Percentiles rank a stretch among this genome's conserved stretches.
Conservation (phyloP, 2,329 filamentous ascomycete genomes). For the Diaporthe ilicicola region DNA sequence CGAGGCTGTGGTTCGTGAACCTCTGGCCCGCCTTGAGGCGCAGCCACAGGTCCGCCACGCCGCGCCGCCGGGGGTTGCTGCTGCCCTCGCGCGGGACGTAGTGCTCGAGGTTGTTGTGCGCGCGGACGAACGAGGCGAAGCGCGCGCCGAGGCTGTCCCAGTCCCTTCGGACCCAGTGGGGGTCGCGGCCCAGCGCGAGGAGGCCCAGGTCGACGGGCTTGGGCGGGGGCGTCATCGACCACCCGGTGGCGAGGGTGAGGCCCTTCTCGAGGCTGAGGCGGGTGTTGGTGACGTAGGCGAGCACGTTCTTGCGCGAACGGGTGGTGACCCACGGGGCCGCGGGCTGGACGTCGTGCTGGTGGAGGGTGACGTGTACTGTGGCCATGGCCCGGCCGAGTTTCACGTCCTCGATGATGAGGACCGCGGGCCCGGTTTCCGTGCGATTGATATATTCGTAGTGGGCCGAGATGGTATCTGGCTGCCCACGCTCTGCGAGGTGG, state of each 20-base stretch:
- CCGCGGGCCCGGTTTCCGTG: background rate
- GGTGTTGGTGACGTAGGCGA: slow-evolving; percentile 4
- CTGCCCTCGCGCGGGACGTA: slow-evolving; percentile 1
- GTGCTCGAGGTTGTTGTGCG: slow-evolving; percentile 3
- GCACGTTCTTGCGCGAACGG: background rate
- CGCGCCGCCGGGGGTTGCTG: no score
- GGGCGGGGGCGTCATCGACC: background rate
- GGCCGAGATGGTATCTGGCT: background rate
- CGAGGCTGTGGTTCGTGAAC: background rate
- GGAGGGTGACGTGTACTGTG: background rate
- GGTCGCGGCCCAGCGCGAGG: background rate
- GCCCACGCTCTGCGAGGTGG: background rate
- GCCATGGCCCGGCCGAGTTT: background rate
- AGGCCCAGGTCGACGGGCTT: background rate
- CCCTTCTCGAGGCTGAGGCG: background rate
- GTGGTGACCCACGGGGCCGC: background rate
- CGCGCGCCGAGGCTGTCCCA: background rate
- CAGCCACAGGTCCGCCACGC: background rate
- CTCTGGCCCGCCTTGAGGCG: background rate
- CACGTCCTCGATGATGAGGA: background rate
- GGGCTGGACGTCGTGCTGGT: background rate
- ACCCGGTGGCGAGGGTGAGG: slow-evolving; percentile 8
- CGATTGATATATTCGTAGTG: background rate
- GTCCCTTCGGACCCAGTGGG: background rate
- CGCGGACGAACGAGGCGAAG: background rate